A percentile compares a stretch with the other conserved stretches of the same genome.
Conservation (phyloP, 352 stramenopile species). For the Phytophthora podocarpi region DNA sequence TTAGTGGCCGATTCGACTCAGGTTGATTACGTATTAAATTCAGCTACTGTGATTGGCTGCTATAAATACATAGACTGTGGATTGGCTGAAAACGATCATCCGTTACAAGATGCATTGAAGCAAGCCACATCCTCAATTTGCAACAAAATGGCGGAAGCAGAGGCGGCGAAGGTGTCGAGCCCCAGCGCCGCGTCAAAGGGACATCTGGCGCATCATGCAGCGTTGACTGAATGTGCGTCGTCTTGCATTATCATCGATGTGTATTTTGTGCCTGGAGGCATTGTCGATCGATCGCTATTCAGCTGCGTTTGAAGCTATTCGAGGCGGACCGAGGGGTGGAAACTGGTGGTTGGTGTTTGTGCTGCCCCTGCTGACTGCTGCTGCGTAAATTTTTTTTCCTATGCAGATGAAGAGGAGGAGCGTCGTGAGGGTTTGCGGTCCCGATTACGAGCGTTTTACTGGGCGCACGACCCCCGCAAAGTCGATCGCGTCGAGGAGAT, state of each 20-base stretch:
- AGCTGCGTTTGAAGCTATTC: neutral
- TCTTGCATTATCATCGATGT: neutral
- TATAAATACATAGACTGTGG: neutral
- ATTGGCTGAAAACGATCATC: slow-evolving; percentile 3
- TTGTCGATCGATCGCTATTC: slow-evolving; percentile 10
- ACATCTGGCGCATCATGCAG: neutral
- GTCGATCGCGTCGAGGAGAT: slow-evolving; percentile 69
- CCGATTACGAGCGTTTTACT: slow-evolving; percentile 70
- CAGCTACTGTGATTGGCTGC: slow-evolving; percentile 12
- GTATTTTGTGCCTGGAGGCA: neutral
- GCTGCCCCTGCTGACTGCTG: neutral
- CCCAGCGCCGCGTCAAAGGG: neutral
- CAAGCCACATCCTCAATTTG: slow-evolving; percentile 11
- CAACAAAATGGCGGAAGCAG: slow-evolving; percentile 5
- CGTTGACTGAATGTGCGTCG: slow-evolving; percentile 14
- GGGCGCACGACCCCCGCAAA: slow-evolving; percentile 72
- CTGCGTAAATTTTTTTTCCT: neutral
- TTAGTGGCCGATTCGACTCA: too few relatives aligned
- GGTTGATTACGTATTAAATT: slow-evolving; percentile 14
- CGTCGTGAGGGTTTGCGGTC: slow-evolving; percentile 29
- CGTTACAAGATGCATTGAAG: slow-evolving; percentile 12
- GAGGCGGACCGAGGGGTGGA: neutral
- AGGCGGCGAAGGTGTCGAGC: neutral
- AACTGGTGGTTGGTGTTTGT: neutral
- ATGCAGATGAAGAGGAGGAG: slow-evolving; percentile 19